A percentile compares a stretch with the other conserved stretches of the same genome.
Conservation (phyloP, 2,329 filamentous ascomycete genomes). For the Sarocladium kiliense region DNA sequence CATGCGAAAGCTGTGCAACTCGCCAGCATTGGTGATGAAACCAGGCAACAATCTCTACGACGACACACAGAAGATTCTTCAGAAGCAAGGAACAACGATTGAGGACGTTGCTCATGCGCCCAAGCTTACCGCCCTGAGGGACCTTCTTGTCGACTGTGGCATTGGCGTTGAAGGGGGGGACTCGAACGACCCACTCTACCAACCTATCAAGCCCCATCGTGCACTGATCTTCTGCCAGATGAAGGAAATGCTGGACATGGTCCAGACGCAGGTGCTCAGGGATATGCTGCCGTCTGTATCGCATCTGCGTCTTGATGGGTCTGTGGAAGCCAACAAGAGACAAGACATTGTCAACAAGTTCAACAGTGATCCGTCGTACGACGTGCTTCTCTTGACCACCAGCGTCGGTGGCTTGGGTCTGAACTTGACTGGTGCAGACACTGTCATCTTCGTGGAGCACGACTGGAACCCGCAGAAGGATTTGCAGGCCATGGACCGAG, state of each 20-base stretch:
- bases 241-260: conserved; percentile 99
- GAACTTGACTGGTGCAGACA: conserved; percentile 94
- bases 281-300: conserved; percentile 89
- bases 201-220: conserved; percentile 91
- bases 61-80: conserved; percentile 75
- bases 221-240: conserved; percentile 98
- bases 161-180: conserved; percentile 74
- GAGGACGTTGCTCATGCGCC: conserved; percentile 86
- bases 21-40: conserved; percentile 92
- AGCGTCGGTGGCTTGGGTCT: conserved; percentile 91
- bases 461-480: conserved; percentile 99
- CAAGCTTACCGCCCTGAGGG: conserved; percentile 83
- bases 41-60: conserved; percentile 87
- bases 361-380: conserved; percentile 95
- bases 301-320: conserved; percentile 88
- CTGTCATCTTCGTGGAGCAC: conserved; percentile 98
- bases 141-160: conserved; percentile 95
- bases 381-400: conserved; percentile 88
- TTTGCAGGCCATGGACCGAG: conserved; percentile 97
- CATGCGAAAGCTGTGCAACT: conserved; percentile 99
- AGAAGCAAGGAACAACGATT: conserved; percentile 72
- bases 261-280: conserved; percentile 87
- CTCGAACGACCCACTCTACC: conserved; percentile 54
- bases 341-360: conserved; percentile 99
- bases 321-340: conserved; percentile 85